Evolutionary conservation across 2,329 filamentous ascomycete genomes (phyloP).

Genomic region (Penicillium corylophilum): DNA sequence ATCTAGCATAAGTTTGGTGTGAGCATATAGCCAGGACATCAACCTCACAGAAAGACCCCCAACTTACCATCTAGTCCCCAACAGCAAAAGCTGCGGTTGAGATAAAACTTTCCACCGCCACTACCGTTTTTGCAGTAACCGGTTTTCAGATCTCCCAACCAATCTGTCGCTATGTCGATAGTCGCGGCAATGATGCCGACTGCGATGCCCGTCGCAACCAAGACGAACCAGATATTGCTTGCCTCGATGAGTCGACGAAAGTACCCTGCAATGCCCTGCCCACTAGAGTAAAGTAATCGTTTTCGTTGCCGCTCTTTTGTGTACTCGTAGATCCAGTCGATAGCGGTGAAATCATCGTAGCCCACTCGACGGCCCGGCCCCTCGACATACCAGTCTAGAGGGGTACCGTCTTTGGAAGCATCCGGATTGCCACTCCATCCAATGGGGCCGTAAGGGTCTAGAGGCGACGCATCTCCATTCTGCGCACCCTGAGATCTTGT

Average conservation of each 20-base stretch:
- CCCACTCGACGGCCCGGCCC: constrained; percentile 85
- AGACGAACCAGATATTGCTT: constrained; percentile 86
- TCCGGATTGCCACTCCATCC: constrained; percentile 27
- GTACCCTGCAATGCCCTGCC: constrained; percentile 70
- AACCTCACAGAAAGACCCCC: background rate
- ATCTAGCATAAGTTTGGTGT: constrained; percentile 43
- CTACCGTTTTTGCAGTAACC: constrained; percentile 77
- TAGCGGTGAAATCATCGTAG: constrained; percentile 94
- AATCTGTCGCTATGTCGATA: constrained; percentile 88
- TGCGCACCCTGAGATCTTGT: constrained; percentile 27
- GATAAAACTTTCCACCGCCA: constrained; percentile 83
- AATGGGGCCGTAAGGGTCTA: constrained; percentile 21
- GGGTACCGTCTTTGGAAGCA: constrained; percentile 41
- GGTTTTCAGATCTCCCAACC: constrained; percentile 88
- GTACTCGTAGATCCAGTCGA: constrained; percentile 99
- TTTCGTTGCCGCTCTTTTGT: constrained; percentile 90
- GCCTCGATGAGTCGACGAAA: constrained; percentile 73
- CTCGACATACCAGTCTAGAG: constrained; percentile 81
- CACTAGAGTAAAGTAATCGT: constrained; percentile 69
- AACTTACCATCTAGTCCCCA: constrained; percentile 72
- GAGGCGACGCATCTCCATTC: constrained; percentile 28
- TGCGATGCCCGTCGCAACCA: constrained; percentile 80
- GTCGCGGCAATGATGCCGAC: constrained; percentile 81
- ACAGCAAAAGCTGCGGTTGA: constrained; percentile 91
- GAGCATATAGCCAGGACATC: constrained; percentile 6